Conservation (phyloP, 257 asterid species). For the Coffea eugenioides region DNA sequence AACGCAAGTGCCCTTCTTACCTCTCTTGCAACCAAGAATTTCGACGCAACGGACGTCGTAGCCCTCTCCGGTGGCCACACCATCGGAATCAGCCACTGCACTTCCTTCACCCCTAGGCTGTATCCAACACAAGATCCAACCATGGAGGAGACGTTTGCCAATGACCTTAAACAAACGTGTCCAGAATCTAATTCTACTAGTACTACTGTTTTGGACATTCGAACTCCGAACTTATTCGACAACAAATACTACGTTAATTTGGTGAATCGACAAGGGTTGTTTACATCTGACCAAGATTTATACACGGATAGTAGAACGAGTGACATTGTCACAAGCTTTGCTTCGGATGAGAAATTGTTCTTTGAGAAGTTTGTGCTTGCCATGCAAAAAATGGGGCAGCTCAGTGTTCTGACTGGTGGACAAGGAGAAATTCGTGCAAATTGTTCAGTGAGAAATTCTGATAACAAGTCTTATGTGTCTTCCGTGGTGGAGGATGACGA, state of each 20-base stretch:
- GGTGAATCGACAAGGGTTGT: slow-evolving; percentile 69
- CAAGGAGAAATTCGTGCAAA: slow-evolving; percentile 62
- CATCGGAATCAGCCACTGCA: slow-evolving; percentile 58
- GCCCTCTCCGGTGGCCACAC: slow-evolving; percentile 88
- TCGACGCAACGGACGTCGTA: slow-evolving; percentile 62
- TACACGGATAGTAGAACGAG: slow-evolving; percentile 57
- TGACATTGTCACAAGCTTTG: slow-evolving; percentile 51
- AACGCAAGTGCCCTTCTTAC: slow-evolving; percentile 45
- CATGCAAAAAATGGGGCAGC: slow-evolving; percentile 66
- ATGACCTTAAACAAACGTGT: slow-evolving; percentile 41
- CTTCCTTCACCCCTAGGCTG: slow-evolving; percentile 61
- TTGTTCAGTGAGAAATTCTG: slow-evolving; percentile 49
- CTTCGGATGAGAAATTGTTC: slow-evolving; percentile 48
- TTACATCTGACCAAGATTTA: slow-evolving; percentile 73
- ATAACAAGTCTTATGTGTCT: slow-evolving; percentile 15
- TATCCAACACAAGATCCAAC: slow-evolving; percentile 61
- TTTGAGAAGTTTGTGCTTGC: slow-evolving; percentile 47
- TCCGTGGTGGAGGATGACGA: slow-evolving; percentile 28
- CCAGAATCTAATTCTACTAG: slow-evolving; percentile 42
- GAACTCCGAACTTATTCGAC: slow-evolving; percentile 53
- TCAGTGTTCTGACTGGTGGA: slow-evolving; percentile 56
- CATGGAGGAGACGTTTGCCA: slow-evolving; percentile 59
- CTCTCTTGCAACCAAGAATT: slow-evolving; percentile 44
- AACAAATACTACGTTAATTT: slow-evolving; percentile 64
- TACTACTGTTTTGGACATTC: slow-evolving; percentile 53